Evolutionary conservation across 2,329 filamentous ascomycete genomes (phyloP).

Genomic region (Cordyceps javanica): DNA sequence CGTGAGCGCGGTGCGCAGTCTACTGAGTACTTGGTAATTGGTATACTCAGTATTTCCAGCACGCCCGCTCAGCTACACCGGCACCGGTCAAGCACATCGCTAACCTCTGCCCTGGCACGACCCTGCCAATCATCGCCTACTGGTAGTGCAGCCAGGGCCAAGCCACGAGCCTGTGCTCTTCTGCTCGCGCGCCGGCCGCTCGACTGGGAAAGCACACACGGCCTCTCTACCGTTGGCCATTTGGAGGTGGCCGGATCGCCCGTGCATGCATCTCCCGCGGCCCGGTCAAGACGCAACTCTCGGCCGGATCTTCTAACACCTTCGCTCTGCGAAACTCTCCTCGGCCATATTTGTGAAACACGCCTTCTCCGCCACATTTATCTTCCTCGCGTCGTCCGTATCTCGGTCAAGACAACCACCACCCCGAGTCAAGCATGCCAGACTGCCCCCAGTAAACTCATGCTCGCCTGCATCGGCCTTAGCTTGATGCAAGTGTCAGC

Average conservation of each 20-base stretch:
- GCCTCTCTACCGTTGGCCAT: neutral
- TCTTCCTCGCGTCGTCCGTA: neutral
- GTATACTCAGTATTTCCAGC: too few species aligned
- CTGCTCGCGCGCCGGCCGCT: neutral
- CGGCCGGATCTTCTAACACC: conserved; percentile 1
- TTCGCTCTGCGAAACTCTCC: neutral
- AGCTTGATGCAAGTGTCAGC: conserved; percentile 8
- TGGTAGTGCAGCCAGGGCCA: neutral
- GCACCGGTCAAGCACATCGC: neutral
- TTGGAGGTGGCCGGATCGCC: conserved; percentile 5
- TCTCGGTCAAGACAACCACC: neutral
- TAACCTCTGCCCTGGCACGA: conserved; percentile 1
- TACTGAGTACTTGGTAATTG: too few species aligned
- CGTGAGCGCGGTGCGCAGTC: too few species aligned
- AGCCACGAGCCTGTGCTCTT: neutral
- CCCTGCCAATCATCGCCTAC: conserved; percentile 2
- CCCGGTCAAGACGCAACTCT: conserved; percentile 3
- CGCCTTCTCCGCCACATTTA: neutral
- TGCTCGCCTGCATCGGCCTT: neutral
- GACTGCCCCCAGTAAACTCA: neutral
- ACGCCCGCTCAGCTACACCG: conserved; percentile 4
- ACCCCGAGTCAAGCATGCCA: conserved; percentile 1
- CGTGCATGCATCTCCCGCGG: neutral
- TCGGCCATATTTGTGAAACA: neutral
- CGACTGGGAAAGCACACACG: neutral